A percentile compares a stretch with the other conserved stretches of the same genome.
phyloP scores from a whole-genome alignment of 2,329 filamentous ascomycete species.

The Kalmusia sp. region DNA sequence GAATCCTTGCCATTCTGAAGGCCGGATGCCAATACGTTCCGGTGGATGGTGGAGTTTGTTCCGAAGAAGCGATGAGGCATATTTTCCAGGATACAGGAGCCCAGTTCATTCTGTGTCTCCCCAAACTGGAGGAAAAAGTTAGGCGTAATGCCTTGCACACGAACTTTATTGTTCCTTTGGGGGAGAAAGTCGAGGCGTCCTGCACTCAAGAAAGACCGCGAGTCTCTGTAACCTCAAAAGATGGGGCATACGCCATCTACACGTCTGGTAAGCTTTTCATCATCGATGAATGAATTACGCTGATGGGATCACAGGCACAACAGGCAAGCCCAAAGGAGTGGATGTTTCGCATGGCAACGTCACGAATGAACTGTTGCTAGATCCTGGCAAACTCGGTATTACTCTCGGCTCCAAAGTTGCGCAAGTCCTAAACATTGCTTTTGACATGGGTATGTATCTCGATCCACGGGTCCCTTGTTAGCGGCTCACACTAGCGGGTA shows the following conservation, averaged over 20 bases:
- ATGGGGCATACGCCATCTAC: constrained; percentile 55
- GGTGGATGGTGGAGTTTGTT: constrained; percentile 59
- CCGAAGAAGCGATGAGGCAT: constrained; percentile 49
- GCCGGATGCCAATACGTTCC: constrained; percentile 67
- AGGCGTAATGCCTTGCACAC: constrained; percentile 19
- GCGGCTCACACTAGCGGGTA: constrained; percentile 25
- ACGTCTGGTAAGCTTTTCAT: constrained; percentile 52
- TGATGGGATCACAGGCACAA: constrained; percentile 51
- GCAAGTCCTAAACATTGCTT: constrained; percentile 65
- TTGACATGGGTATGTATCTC: constrained; percentile 64
- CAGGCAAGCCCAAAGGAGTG: constrained; percentile 65
- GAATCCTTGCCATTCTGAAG: constrained; percentile 63
- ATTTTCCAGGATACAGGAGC: constrained; percentile 58
- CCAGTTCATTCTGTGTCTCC: constrained; percentile 57
- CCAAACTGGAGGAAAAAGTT: constrained; percentile 37
- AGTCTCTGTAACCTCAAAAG: constrained; percentile 21
- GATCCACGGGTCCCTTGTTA: neutral
- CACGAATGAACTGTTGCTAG: constrained; percentile 60
- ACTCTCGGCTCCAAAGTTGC: constrained; percentile 59
- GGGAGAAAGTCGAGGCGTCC: constrained; percentile 19
- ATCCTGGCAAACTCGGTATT: constrained; percentile 61
- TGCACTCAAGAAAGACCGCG: constrained; percentile 24
- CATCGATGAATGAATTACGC: too few relatives aligned
- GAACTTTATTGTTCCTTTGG: constrained; percentile 25
- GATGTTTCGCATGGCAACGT: constrained; percentile 64